Conservation (phyloP, 169 alveolate species). For the Neospora caninum region DNA sequence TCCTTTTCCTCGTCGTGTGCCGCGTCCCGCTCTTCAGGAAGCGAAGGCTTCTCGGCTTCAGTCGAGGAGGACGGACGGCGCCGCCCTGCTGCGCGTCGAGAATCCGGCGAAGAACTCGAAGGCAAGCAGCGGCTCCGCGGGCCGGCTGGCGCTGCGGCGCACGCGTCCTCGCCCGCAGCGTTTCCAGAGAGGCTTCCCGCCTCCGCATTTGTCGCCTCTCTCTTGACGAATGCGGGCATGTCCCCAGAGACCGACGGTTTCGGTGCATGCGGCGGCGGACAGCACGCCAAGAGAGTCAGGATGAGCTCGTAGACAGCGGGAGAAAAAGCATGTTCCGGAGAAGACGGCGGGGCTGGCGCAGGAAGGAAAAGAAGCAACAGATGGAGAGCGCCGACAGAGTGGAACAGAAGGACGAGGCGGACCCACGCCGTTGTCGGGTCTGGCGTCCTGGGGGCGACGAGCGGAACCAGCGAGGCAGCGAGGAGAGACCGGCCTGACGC, state of each 20-base stretch:
- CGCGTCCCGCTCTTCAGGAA: too few species aligned
- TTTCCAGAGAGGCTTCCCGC: too few species aligned
- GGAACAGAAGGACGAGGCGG: constrained; percentile 1
- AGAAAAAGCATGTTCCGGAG: neutral
- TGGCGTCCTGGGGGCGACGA: neutral
- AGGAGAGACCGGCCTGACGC: neutral
- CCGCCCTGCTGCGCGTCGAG: too few species aligned
- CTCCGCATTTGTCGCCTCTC: neutral
- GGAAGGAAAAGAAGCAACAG: neutral
- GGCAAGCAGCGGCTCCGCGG: too few species aligned
- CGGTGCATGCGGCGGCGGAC: neutral
- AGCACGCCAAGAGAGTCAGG: constrained; percentile 23
- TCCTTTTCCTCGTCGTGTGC: too few species aligned
- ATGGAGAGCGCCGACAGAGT: neutral
- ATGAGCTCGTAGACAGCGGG: neutral
- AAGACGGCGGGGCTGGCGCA: neutral
- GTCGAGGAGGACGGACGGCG: too few species aligned
- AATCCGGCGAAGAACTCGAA: too few species aligned
- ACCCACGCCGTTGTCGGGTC: neutral
- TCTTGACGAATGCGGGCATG: neutral
- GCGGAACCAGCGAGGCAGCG: constrained; percentile 4
- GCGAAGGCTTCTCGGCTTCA: too few species aligned
- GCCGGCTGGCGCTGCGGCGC: neutral
- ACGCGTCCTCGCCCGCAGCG: neutral
- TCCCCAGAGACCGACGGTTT: too few species aligned